Evolutionary conservation across 768 basidiomycete genomes (phyloP), one percentile per base, ranked within the genome.

Genomic region (Cyclocybe cylindracea): DNA sequence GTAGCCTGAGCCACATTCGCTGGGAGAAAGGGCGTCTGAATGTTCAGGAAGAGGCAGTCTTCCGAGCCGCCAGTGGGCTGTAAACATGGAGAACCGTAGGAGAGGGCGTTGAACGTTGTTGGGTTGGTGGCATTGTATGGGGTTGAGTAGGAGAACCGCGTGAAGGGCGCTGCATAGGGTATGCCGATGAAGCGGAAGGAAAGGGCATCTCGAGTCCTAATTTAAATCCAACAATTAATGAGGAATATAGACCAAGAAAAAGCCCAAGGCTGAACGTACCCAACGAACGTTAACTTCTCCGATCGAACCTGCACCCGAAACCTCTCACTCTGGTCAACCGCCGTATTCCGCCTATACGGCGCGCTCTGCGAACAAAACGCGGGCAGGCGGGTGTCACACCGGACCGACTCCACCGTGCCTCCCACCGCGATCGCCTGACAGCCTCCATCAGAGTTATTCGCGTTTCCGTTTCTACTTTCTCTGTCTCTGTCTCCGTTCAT

Each of bases 151-250:
- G 69, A 65, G 59, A 76, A 80, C 3, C 78, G 69, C 39, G 70
- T 48, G 9, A 74, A 70, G 1, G 73, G 72, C 50, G 77, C 64
- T 4, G 78, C 77, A 52, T 75, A 81, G 0, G 75, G 79, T 38
- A 83, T 76, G 10, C 80, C 79, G 10, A 78, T 61, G 69, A 83
- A 81, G 13, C 75, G 70, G 67, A 82, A 80, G 1, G 76, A 76
- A 0, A 74, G 61, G 34, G 74, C 72, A 56, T 80, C 78, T 14
- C 78, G 77, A 38, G 69, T 75, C 0, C 76, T 78, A 39, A 19
- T 5, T 36, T n/a, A 39, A n/a, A 31, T 7, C 33, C 34, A 31
- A 16, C 11, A 14, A 39, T 34, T 36, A 42, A 37, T 29, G 19
- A 13, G 32, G n/a, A 41, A 29, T 19, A 46, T 24, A 32, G 48